Conservation (phyloP, 441 rosid genomes). For the Pelargonium myrrhifolium region DNA sequence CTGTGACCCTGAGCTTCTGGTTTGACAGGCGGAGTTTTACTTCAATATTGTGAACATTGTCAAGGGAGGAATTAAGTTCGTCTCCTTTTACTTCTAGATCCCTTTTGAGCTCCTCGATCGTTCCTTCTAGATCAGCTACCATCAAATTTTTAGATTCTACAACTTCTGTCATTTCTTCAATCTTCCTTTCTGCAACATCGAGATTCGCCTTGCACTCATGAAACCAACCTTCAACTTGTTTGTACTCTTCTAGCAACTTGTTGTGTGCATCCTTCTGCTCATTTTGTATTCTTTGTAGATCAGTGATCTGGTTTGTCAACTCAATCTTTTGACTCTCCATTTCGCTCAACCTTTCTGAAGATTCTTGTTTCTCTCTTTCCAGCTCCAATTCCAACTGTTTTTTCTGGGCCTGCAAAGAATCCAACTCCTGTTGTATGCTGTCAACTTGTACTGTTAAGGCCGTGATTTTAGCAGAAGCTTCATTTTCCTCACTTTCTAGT, state of each 20-base stretch:
- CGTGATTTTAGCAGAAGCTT: constrained; percentile 43
- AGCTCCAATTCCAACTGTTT: constrained; percentile 39
- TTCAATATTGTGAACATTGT: constrained; percentile 54
- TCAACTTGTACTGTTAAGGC: constrained; percentile 41
- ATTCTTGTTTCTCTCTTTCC: constrained; percentile 44
- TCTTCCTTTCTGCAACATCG: constrained; percentile 51
- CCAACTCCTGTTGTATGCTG: constrained; percentile 40
- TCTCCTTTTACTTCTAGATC: constrained; percentile 75
- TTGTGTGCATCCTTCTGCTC: constrained; percentile 48
- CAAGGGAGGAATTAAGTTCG: constrained; percentile 43
- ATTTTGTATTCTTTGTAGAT: constrained; percentile 43
- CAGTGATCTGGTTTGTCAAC: constrained; percentile 32
- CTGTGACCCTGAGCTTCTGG: constrained; percentile 91
- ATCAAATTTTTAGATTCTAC: constrained; percentile 31
- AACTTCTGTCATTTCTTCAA: constrained; percentile 52
- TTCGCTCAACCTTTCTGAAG: constrained; percentile 26
- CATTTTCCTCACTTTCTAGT: constrained; percentile 45
- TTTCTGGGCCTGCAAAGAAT: constrained; percentile 36
- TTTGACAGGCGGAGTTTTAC: constrained; percentile 81
- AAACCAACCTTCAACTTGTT: constrained; percentile 36
- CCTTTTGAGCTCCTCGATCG: constrained; percentile 51
- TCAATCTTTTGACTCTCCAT: constrained; percentile 35
- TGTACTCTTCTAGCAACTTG: constrained; percentile 48
- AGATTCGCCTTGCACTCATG: constrained; percentile 52
- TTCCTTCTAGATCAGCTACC: constrained; percentile 47